Evolutionary conservation across 2,329 filamentous ascomycete species (phyloP).

Genomic region (Elsinoe batatas): DNA sequence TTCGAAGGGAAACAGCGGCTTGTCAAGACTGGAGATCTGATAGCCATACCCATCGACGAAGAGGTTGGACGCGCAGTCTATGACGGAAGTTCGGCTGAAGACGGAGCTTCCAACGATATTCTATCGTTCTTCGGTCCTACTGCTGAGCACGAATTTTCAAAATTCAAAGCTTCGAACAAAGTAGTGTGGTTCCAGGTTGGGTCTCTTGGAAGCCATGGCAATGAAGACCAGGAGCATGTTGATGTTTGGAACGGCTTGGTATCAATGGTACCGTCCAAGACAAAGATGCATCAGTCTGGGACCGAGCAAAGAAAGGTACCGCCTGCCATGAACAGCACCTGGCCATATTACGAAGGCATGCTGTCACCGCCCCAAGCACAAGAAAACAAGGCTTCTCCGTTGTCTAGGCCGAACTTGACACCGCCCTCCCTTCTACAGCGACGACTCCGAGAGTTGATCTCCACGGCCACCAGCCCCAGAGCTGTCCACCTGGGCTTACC

Average conservation of each 20-base stretch:
- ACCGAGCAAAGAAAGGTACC: constrained; percentile 76
- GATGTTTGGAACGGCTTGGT: constrained; percentile 79
- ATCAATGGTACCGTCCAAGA: constrained; percentile 74
- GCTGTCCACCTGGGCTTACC: constrained; percentile 82
- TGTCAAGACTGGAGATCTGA: constrained; percentile 75
- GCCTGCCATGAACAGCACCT: constrained; percentile 62
- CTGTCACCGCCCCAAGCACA: constrained; percentile 47
- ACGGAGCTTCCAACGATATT: constrained; percentile 47
- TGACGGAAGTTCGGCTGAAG: constrained; percentile 59
- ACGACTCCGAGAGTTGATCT: constrained; percentile 72
- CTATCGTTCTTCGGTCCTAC: constrained; percentile 2
- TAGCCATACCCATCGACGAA: constrained; percentile 83
- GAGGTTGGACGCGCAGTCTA: constrained; percentile 73
- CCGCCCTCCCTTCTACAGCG: constrained; percentile 41
- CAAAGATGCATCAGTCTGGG: constrained; percentile 85
- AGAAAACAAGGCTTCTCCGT: constrained; percentile 47
- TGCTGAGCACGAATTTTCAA: constrained; percentile 17
- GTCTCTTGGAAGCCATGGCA: constrained; percentile 48
- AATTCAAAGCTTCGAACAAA: constrained; percentile 14
- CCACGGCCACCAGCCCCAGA: constrained; percentile 76
- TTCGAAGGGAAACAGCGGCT: constrained; percentile 77
- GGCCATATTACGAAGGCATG: constrained; percentile 82
- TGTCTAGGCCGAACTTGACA: constrained; percentile 28
- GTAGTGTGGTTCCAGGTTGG: constrained; percentile 92
- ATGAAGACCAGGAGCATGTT: constrained; percentile 42